Percentiles rank a stretch among this genome's conserved stretches.
Conservation (phyloP, 495 filamentous ascomycete genomes). For the Beverwykella pulmonaria region DNA sequence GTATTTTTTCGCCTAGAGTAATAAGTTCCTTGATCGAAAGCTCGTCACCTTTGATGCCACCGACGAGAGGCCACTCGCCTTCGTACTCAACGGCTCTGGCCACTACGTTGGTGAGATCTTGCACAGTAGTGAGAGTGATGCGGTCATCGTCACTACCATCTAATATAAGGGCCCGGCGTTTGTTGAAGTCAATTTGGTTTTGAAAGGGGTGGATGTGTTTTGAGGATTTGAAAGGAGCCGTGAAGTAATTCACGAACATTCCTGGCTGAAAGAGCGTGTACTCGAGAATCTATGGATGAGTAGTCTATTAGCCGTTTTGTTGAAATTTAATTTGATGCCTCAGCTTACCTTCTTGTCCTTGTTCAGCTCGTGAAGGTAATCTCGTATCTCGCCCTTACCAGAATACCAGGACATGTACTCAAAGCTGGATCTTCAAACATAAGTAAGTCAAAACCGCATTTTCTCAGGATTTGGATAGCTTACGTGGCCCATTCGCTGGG, state of each 20-base stretch:
- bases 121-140: conserved; percentile 53
- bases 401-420: conserved; percentile 51
- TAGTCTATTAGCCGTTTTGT: conserved; percentile 6
- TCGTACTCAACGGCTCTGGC: conserved; percentile 56
- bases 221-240: conserved; percentile 53
- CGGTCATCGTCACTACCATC: conserved; percentile 50
- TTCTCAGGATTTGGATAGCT: not conserved
- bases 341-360: conserved; percentile 49
- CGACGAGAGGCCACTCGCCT: conserved; percentile 58
- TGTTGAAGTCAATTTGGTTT: conserved; percentile 52
- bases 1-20: conserved; percentile 52
- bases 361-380: conserved; percentile 58
- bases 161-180: conserved; percentile 53
- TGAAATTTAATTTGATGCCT: not conserved
- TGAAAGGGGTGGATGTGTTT: conserved; percentile 53
- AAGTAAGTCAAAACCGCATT: no score
- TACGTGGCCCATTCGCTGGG: conserved; percentile 33
- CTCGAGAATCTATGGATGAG: conserved; percentile 55
- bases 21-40: conserved; percentile 52
- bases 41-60: conserved; percentile 56
- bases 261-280: conserved; percentile 63
- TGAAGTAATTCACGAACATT: conserved; percentile 58
- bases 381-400: conserved; percentile 52
- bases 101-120: conserved; percentile 54
- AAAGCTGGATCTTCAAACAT: conserved; percentile 31